phyloP scores from a whole-genome alignment of 2,329 filamentous ascomycete genomes.

The Epicoccum nigrum region DNA sequence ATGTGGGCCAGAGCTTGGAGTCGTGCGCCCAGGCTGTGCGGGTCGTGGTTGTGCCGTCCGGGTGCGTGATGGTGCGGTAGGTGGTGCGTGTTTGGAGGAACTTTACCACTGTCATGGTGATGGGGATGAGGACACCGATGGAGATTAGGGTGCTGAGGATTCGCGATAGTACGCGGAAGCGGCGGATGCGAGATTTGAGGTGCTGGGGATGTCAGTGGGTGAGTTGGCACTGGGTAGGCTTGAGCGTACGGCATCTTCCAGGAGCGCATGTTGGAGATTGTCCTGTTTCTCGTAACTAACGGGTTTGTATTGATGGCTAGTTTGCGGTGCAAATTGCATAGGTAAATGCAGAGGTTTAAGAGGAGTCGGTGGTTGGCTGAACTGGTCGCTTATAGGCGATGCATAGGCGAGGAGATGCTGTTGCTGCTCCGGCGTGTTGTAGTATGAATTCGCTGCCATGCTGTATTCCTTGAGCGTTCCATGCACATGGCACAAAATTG shows the following conservation, averaged over 20 bases:
- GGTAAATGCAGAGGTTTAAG: constrained; percentile 27
- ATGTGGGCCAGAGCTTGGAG: constrained; percentile 49
- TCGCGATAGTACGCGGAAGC: constrained; percentile 47
- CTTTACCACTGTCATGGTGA: constrained; percentile 47
- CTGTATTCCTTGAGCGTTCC: background rate
- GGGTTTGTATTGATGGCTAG: constrained; percentile 12
- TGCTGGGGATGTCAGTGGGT: constrained; percentile 21
- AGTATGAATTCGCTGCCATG: constrained; percentile 26
- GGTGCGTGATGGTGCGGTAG: constrained; percentile 27
- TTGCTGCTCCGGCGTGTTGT: constrained; percentile 17
- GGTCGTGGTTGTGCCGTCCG: constrained; percentile 24
- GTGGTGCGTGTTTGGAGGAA: constrained; percentile 45
- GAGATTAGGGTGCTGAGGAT: constrained; percentile 43
- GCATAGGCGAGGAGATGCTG: constrained; percentile 22
- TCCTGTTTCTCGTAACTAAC: constrained; percentile 23
- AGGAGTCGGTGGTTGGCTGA: constrained; percentile 17
- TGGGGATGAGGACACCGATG: constrained; percentile 43
- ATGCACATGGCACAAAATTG: too few relatives aligned
- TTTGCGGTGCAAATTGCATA: constrained; percentile 18
- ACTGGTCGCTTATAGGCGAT: constrained; percentile 12
- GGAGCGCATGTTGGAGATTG: constrained; percentile 21
- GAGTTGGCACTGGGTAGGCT: background rate
- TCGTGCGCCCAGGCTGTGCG: constrained; percentile 50
- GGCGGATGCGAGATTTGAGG: constrained; percentile 49
- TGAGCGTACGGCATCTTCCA: constrained; percentile 30